phyloP scores from a whole-genome alignment of 805 yeast species.

The Metschnikowia dekortorum region DNA sequence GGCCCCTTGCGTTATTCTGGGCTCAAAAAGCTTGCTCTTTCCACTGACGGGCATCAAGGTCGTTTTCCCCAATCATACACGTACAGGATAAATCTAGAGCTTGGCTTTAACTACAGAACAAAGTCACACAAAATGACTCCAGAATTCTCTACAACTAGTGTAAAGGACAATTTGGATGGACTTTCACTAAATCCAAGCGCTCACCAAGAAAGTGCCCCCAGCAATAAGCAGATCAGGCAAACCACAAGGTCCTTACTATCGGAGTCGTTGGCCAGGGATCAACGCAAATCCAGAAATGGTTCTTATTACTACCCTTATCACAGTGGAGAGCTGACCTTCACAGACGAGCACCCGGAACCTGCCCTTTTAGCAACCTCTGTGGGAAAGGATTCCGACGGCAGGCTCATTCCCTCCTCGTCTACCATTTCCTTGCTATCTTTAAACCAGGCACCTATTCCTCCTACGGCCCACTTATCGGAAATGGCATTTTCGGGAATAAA shows the following conservation, averaged over 20 bases:
- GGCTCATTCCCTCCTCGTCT: slow-evolving; percentile 40
- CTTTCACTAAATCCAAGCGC: slow-evolving; percentile 10
- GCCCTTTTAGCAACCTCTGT: slow-evolving; percentile 40
- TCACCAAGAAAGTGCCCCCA: slow-evolving; percentile 3
- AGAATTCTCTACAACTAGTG: slow-evolving; percentile 13
- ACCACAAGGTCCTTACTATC: slow-evolving; percentile 23
- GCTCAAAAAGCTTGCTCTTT: not conserved
- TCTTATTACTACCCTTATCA: slow-evolving; percentile 5
- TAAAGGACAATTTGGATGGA: slow-evolving; percentile 17
- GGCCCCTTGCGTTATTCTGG: not conserved
- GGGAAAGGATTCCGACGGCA: slow-evolving; percentile 37
- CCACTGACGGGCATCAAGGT: not conserved
- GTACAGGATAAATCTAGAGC: too few species aligned
- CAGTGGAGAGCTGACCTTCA: slow-evolving; percentile 15
- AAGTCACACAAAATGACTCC: slow-evolving; percentile 9
- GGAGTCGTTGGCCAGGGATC: slow-evolving; percentile 24
- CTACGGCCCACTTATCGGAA: not conserved
- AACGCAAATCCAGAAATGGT: not conserved
- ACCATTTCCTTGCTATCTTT: slow-evolving; percentile 38
- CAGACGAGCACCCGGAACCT: slow-evolving; percentile 43
- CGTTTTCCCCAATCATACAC: not conserved
- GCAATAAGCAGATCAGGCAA: slow-evolving; percentile 6
- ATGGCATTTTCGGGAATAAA: not conserved
- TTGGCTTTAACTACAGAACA: not conserved
- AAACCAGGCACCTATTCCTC: slow-evolving; percentile 10